Evolutionary conservation across 2,329 filamentous ascomycete genomes (phyloP).

Genomic region (Alternaria novae-zelandiae): DNA sequence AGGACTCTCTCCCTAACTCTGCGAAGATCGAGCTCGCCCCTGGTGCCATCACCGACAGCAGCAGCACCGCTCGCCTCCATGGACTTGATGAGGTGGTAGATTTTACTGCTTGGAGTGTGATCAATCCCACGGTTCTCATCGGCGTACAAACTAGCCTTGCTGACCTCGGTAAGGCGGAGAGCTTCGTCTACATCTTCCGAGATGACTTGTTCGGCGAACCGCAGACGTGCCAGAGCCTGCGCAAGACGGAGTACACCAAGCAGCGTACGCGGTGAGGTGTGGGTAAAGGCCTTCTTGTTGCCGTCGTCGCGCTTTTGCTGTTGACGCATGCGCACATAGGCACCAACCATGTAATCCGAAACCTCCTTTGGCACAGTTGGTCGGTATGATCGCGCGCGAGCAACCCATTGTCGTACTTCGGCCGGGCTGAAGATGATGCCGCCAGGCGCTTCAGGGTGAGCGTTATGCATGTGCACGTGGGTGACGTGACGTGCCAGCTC

Average conservation of each 20-base stretch:
- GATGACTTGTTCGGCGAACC: conserved; percentile 84
- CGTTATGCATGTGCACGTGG: conserved; percentile 95
- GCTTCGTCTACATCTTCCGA: conserved; percentile 97
- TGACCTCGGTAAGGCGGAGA: conserved; percentile 86
- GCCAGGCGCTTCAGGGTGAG: conserved; percentile 75
- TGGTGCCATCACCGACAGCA: conserved; percentile 74
- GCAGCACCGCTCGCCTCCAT: conserved; percentile 85
- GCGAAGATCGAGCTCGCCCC: conserved; percentile 81
- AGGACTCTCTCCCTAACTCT: conserved; percentile 90
- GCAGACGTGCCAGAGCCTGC: conserved; percentile 88
- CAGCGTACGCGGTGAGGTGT: conserved; percentile 92
- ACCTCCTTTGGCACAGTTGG: conserved; percentile 84
- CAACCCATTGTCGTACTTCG: conserved; percentile 95
- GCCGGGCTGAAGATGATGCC: conserved; percentile 86
- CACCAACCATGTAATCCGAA: conserved; percentile 95
- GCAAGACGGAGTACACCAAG: conserved; percentile 91
- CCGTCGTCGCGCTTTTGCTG: conserved; percentile 91
- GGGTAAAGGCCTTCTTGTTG: conserved; percentile 88
- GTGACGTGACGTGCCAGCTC: conserved; percentile 95
- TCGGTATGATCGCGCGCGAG: conserved; percentile 86
- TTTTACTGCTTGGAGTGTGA: conserved; percentile 83
- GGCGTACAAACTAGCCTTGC: conserved; percentile 85
- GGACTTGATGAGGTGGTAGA: conserved; percentile 91
- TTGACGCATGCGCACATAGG: conserved; percentile 93
- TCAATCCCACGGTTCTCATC: conserved; percentile 67